Base-by-base conservation (phyloP, 352 stramenopile species). In the Pythium aquatile region DNA sequence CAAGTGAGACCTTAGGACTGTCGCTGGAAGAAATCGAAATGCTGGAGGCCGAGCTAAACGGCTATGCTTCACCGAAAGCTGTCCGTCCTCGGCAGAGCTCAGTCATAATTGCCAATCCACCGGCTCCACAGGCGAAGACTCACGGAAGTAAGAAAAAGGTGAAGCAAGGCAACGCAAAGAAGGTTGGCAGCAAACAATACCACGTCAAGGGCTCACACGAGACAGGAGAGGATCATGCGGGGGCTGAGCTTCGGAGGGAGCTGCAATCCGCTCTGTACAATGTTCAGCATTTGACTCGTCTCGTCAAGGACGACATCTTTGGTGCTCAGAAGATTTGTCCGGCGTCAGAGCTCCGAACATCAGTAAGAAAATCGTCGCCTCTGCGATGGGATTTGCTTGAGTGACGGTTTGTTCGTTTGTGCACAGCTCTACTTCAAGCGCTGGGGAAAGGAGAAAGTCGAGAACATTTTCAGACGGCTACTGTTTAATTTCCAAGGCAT, bases 261-360 rank as follows among this genome's bases (percentile, higher is more conserved):
- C 72, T 94, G 3, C 78, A 84, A 44, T 67, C 72, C 0, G 78
- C 85, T 3, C 58, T 94, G 17, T 55, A 77, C 39, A 89, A 66
- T 40, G 80, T 94, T 0, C 85, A 94, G 61, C 72, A 87, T 29
- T 68, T 90, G 7, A 91, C 83, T 5, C 71, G 76, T 2, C 66
- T 90, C 9, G 85, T 94, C 42, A 91, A 90, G 39, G 69, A 89
- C 20, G 83, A 94, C 57, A 88, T 94, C 54, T 78, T 72, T 39
- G 76, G 72, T 48, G 85, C 78, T 2, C 85, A 94, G 37, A 79
- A 78, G 47, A 88, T 94, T 24, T 92, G 81, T 17, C 83, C 81
- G 0, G 67, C 74, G 0, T 87, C 76, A 8, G 77, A 88, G 46
- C 68, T 89, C 9, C 78, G 81, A 11, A 88, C 79, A 0, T 87